These are phyloP conservation scores for Macadamia tetraphylla DNA, from an alignment of 164 flowering plant species.

Conservation along the genomic window DNA sequence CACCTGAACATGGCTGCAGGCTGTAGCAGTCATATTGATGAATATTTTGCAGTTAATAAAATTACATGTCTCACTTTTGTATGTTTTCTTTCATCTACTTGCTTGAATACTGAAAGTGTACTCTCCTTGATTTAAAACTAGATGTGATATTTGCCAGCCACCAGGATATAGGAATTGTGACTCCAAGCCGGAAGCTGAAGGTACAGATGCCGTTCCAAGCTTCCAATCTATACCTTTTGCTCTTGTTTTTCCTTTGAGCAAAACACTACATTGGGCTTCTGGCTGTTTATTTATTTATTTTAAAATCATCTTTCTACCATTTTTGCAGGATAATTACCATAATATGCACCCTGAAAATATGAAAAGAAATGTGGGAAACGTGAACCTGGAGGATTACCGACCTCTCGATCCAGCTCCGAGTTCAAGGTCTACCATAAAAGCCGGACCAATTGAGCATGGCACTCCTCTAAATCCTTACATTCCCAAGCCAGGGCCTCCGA, in stretches of 20 bases:
- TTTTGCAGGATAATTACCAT: constrained; percentile 4
- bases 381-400: constrained; percentile 48
- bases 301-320: neutral
- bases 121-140: constrained; percentile 1
- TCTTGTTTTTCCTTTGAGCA: neutral
- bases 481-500: constrained; percentile 44
- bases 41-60: neutral
- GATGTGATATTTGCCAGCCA: neutral
- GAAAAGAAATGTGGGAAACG: neutral
- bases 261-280: neutral
- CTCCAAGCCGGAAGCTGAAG: constrained; percentile 8
- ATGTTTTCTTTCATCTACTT: too few relatives aligned
- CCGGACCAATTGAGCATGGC: constrained; percentile 62
- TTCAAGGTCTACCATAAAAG: constrained; percentile 45
- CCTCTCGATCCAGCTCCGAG: constrained; percentile 55
- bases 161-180: neutral
- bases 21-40: too few relatives aligned
- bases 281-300: neutral
- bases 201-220: neutral
- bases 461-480: constrained; percentile 57
- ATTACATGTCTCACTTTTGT: too few relatives aligned
- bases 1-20: too few relatives aligned
- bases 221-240: too few relatives aligned
- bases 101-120: neutral
- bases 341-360: neutral